Evolutionary conservation across 805 yeast genomes (phyloP), one percentile per base, ranked within the genome.

Genomic region (Crinitomyces ghanaensis): DNA sequence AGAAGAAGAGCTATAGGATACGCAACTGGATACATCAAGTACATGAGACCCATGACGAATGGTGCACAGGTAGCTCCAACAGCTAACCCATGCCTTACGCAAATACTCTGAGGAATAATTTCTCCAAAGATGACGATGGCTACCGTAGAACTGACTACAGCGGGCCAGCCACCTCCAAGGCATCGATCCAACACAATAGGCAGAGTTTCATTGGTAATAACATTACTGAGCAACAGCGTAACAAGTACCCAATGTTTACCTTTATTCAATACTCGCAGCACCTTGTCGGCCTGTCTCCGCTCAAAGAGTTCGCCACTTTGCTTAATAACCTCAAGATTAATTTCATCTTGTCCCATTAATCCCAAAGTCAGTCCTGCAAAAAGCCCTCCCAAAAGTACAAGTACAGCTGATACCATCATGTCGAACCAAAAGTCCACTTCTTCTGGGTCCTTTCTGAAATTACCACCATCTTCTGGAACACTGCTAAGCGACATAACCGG

Each of bases 201-300:
- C 39, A 88, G 66, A 2, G 95, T 78, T 56, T 88, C 96, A 54
- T 86, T 86, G 28, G 96, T 86, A 52, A 86, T 82, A 30, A 86
- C 96, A 49, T 86, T 86, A 5, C 84, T 72, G 20, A 86, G 51
- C 38, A 88, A 65, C 40, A 88, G 59, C 2, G 98, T 88, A 21
- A 88, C 96, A 26, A 88, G 68, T 12, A 88, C 85, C 95, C 97
- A 86, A 59, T 88, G 98, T 54, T 88, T 88, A 37, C 97, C 96
- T 36, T 74, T 65, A 25, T 77, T 72, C 35, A 88, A 70, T 43
- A 88, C 63, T 13, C 61, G 53, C 37, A 88, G 66, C 19, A 88
- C 97, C 44, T 70, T 76, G 14, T 61, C 55, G 8, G 96, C 91
- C 43, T 74, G 67, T 33, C 60, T 65, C 23, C 77, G 69, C 54